Conservation (phyloP, 2,329 filamentous ascomycete genomes). For the Decorospora gaudefroyi region DNA sequence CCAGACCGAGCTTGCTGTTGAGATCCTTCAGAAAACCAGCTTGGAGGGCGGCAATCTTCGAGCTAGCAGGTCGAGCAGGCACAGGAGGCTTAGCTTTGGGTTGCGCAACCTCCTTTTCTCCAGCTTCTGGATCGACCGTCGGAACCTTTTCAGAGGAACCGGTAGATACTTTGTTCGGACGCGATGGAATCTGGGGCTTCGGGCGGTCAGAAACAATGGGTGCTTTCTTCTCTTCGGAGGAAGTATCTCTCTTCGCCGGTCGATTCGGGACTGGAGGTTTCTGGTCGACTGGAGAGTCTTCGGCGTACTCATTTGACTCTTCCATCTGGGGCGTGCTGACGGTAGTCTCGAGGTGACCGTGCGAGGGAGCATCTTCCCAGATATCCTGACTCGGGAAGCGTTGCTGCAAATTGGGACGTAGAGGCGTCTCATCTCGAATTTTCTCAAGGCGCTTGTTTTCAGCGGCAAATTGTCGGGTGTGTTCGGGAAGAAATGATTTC, state of each 20-base stretch:
- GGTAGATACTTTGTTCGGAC: conserved; percentile 59
- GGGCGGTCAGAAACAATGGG: conserved; percentile 62
- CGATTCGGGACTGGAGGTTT: conserved; percentile 41
- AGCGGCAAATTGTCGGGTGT: conserved; percentile 60
- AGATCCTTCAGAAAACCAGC: conserved; percentile 91
- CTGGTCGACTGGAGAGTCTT: conserved; percentile 38
- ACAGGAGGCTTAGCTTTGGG: conserved; percentile 81
- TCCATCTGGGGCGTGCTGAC: conserved; percentile 61
- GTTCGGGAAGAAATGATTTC: conserved; percentile 51
- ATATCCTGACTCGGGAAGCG: conserved; percentile 91
- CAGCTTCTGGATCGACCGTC: conserved; percentile 28
- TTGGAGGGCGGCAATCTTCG: conserved; percentile 89
- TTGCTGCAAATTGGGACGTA: conserved; percentile 60
- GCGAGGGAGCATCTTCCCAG: conserved; percentile 93
- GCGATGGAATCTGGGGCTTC: conserved; percentile 66
- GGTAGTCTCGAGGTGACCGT: conserved; percentile 76
- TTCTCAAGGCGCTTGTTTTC: conserved; percentile 60
- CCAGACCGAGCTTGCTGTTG: conserved; percentile 84
- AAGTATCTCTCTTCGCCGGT: conserved; percentile 46
- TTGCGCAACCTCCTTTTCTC: conserved; percentile 46
- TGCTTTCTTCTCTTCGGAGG: conserved; percentile 57
- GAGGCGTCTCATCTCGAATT: conserved; percentile 54
- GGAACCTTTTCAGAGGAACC: conserved; percentile 49
- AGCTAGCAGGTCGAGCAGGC: conserved; percentile 74
- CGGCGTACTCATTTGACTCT: conserved; percentile 50